Evolutionary conservation across 108 stramenopile genomes (phyloP).

Genomic region (Nitzschia inconspicua): DNA sequence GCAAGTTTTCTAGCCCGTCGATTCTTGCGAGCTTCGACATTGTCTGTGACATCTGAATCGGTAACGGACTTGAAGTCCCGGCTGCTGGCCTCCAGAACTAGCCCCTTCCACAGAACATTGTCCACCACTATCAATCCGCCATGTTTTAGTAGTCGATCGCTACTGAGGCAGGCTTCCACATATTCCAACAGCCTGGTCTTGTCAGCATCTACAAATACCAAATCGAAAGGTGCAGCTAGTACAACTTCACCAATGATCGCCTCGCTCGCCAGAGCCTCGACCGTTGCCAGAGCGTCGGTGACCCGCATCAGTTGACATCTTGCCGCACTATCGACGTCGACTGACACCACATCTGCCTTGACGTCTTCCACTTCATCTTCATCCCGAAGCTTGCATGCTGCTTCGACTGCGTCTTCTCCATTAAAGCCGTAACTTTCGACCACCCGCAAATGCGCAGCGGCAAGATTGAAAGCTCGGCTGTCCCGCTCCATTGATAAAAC

Average conservation of each 20-base stretch:
- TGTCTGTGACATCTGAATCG: constrained; percentile 26
- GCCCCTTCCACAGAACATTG: constrained; percentile 92
- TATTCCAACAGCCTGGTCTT: constrained; percentile 86
- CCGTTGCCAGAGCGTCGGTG: constrained; percentile 71
- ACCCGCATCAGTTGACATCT: constrained; percentile 62
- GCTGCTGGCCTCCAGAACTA: constrained; percentile 64
- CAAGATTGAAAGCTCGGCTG: constrained; percentile 62
- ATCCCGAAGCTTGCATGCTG: constrained; percentile 31
- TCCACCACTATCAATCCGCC: constrained; percentile 86
- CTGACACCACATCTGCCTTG: constrained; percentile 28
- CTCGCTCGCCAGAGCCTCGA: constrained; percentile 69
- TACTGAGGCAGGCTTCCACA: constrained; percentile 60
- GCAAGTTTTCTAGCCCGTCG: constrained; percentile 79
- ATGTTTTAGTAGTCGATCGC: constrained; percentile 57
- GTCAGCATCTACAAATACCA: constrained; percentile 92
- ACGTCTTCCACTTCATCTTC: constrained; percentile 21
- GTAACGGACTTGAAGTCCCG: constrained; percentile 25
- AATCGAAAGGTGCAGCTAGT: constrained; percentile 63
- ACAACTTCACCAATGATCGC: constrained; percentile 4
- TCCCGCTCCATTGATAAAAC: constrained; percentile 85
- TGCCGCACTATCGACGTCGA: constrained; percentile 36
- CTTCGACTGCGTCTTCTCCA: constrained; percentile 53
- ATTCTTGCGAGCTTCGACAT: constrained; percentile 45
- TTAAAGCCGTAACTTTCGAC: constrained; percentile 48
- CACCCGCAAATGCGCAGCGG: constrained; percentile 59